Conservation (phyloP, 2,329 filamentous ascomycete species). For the Pseudocercospora ulei region DNA sequence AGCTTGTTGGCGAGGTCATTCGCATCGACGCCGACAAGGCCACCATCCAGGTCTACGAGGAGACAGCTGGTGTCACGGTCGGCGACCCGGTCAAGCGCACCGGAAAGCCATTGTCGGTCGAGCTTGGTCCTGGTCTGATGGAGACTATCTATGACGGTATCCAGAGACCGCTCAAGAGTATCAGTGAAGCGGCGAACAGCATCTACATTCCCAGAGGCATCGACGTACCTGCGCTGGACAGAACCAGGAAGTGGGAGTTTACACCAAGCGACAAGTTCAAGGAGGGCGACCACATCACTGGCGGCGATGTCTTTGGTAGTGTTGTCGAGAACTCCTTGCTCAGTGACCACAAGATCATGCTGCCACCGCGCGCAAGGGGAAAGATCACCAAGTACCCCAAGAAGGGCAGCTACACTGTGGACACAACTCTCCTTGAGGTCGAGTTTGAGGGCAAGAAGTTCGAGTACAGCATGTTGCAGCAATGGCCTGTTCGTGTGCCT, state of each 20-base stretch:
- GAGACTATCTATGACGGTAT: slow-evolving; percentile 99
- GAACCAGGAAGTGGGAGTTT: slow-evolving; percentile 92
- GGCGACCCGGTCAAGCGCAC: slow-evolving; percentile 86
- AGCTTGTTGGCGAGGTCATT: slow-evolving; percentile 94
- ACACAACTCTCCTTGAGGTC: slow-evolving; percentile 85
- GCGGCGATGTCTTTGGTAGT: slow-evolving; percentile 88
- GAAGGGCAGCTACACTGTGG: slow-evolving; percentile 88
- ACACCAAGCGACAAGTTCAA: slow-evolving; percentile 66
- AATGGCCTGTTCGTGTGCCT: slow-evolving; percentile 94
- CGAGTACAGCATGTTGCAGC: slow-evolving; percentile 96
- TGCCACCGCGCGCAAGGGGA: slow-evolving; percentile 80
- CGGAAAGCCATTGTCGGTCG: slow-evolving; percentile 92
- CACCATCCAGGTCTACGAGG: slow-evolving; percentile 97
- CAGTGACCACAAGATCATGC: slow-evolving; percentile 81
- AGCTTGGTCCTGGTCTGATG: slow-evolving; percentile 91
- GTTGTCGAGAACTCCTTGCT: slow-evolving; percentile 96
- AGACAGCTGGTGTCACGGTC: slow-evolving; percentile 92
- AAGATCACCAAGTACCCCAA: slow-evolving; percentile 83
- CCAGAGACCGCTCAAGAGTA: slow-evolving; percentile 82
- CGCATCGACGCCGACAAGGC: slow-evolving; percentile 91
- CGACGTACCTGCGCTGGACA: slow-evolving; percentile 73
- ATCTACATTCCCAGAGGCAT: slow-evolving; percentile 99
- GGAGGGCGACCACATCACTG: slow-evolving; percentile 92
- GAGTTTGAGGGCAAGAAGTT: slow-evolving; percentile 96
- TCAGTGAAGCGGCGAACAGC: slow-evolving; percentile 64